A percentile compares a stretch with the other conserved stretches of the same genome.
These are phyloP conservation scores for Cytospora piceicola DNA, from an alignment of 2,329 filamentous ascomycete species.

Conservation along the genomic window DNA sequence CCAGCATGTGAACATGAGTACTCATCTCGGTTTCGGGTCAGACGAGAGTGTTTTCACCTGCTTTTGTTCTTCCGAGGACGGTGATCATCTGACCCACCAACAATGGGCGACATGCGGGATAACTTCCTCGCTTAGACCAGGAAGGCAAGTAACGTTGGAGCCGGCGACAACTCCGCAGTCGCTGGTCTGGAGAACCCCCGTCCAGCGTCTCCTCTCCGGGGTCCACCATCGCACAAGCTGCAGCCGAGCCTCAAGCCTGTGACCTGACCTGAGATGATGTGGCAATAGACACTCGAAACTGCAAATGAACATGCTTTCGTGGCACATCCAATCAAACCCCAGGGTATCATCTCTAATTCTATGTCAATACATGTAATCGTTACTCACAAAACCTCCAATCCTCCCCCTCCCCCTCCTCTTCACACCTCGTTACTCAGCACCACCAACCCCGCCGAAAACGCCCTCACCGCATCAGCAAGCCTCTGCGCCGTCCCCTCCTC, in stretches of 20 bases:
- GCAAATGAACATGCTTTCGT: not conserved
- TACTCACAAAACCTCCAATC: not conserved
- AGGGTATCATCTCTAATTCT: conserved; percentile 24
- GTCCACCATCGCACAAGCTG: not conserved
- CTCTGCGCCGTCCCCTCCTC: conserved; percentile 47
- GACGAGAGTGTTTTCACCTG: not conserved
- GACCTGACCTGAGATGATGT: not conserved
- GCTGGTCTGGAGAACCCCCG: not conserved
- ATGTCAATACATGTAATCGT: conserved; percentile 1
- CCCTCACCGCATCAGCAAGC: conserved; percentile 39
- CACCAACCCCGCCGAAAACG: conserved; percentile 38
- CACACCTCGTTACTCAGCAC: not conserved
- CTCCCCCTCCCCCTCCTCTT: not conserved
- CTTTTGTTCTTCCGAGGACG: not conserved
- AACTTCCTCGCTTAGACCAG: not conserved
- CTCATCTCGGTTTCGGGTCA: not conserved
- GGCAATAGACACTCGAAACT: not conserved
- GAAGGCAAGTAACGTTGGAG: no score
- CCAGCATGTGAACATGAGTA: not conserved
- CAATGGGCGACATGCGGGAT: not conserved
- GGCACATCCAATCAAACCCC: not conserved
- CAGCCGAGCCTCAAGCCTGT: not conserved
- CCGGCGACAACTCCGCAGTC: not conserved
- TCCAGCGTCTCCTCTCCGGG: not conserved
- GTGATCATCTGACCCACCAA: not conserved